Evolutionary conservation across 192 early-diverging fungal species (phyloP).

Genomic region (Coemansia sp.): DNA sequence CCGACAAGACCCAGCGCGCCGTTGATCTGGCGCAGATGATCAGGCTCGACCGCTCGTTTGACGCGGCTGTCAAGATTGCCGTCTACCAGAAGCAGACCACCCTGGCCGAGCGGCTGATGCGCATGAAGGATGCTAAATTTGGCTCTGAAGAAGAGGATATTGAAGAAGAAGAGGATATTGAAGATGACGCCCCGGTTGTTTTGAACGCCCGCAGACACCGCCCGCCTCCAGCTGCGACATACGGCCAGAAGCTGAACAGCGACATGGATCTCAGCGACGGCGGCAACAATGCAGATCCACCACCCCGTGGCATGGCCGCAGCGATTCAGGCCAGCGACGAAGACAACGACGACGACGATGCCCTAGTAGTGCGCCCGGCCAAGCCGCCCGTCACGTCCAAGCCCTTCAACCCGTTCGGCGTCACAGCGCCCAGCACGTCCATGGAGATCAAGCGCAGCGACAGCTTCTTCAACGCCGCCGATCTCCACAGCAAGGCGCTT

Average conservation of each 20-base stretch:
- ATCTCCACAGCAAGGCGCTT: slow-evolving; percentile 11
- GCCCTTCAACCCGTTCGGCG: slow-evolving; percentile 50
- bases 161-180: not conserved
- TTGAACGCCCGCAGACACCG: not conserved
- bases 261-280: slow-evolving; percentile 5
- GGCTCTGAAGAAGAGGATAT: slow-evolving; percentile 13
- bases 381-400: slow-evolving; percentile 35
- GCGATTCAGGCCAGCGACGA: not conserved
- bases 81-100: slow-evolving; percentile 58
- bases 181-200: not conserved
- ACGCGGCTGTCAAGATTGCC: slow-evolving; percentile 84
- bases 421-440: slow-evolving; percentile 25
- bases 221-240: slow-evolving; percentile 9
- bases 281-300: not conserved
- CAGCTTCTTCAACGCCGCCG: slow-evolving; percentile 45
- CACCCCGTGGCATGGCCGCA: slow-evolving; percentile 2
- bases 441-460: slow-evolving; percentile 48
- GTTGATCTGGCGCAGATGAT: slow-evolving; percentile 74
- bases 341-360: not conserved
- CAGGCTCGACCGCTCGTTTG: slow-evolving; percentile 63
- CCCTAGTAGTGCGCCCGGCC: slow-evolving; percentile 15
- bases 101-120: slow-evolving; percentile 77
- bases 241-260: not conserved
- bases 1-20: slow-evolving; percentile 71
- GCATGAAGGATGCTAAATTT: slow-evolving; percentile 41